These are phyloP conservation scores for Asterophora parasitica DNA, from an alignment of 768 basidiomycete species.

Conservation along the genomic window DNA sequence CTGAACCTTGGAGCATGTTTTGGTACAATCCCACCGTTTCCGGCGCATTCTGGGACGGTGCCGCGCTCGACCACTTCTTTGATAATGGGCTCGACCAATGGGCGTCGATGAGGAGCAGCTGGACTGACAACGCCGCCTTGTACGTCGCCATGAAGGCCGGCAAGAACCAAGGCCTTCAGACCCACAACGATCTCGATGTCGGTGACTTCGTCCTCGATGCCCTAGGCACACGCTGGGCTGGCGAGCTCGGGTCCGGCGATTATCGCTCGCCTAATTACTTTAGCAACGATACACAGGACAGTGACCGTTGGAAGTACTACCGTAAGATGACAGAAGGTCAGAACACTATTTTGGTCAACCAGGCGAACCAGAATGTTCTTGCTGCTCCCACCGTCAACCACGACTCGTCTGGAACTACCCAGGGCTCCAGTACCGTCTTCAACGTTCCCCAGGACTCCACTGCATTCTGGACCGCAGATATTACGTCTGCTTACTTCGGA, in stretches of 20 bases:
- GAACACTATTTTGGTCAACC: slow-evolving; percentile 81
- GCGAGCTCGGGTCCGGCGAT: slow-evolving; percentile 88
- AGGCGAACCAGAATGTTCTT: slow-evolving; percentile 75
- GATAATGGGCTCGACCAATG: slow-evolving; percentile 69
- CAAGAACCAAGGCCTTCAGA: slow-evolving; percentile 75
- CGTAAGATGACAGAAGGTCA: slow-evolving; percentile 96
- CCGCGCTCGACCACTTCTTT: slow-evolving; percentile 82
- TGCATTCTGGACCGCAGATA: slow-evolving; percentile 76
- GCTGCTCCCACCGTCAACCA: slow-evolving; percentile 58
- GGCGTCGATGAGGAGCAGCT: slow-evolving; percentile 88
- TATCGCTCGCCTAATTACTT: slow-evolving; percentile 79
- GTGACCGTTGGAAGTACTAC: slow-evolving; percentile 86
- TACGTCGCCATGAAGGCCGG: slow-evolving; percentile 92
- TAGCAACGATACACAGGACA: slow-evolving; percentile 59
- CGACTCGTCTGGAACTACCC: slow-evolving; percentile 49
- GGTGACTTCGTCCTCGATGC: slow-evolving; percentile 97
- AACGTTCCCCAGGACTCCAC: slow-evolving; percentile 59
- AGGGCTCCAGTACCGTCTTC: slow-evolving; percentile 83
- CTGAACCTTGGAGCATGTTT: slow-evolving; percentile 83
- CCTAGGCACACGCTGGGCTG: slow-evolving; percentile 89
- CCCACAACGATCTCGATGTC: slow-evolving; percentile 90
- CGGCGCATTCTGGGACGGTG: slow-evolving; percentile 91
- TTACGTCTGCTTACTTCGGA: slow-evolving; percentile 70
- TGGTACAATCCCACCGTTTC: slow-evolving; percentile 85
- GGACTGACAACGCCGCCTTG: slow-evolving; percentile 81